These are phyloP conservation scores for Leccinum griseonigrum DNA, from an alignment of 1,284 basidiomycete species.

Conservation along the genomic window DNA sequence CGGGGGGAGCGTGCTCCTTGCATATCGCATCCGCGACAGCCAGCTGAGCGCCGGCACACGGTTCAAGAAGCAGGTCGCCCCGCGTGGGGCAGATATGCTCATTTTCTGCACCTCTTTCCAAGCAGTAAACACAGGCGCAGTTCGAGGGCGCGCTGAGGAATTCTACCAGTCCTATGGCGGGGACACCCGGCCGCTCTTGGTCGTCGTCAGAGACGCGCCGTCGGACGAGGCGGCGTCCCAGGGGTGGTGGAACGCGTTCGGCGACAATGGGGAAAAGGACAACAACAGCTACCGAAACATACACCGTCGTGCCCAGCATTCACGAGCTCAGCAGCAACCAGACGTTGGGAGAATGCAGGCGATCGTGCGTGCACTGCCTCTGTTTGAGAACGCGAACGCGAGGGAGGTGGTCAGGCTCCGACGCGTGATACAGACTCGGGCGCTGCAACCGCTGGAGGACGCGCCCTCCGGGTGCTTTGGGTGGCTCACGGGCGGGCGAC, in stretches of 20 bases:
- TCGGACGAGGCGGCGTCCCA: conserved; percentile 20
- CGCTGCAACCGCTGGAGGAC: conserved; percentile 25
- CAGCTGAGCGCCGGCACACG: conserved; percentile 21
- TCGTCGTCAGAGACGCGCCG: conserved; percentile 24
- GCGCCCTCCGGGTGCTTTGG: conserved; percentile 21
- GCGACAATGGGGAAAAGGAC: background rate
- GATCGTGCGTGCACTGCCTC: conserved; percentile 25
- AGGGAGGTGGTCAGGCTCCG: conserved; percentile 8
- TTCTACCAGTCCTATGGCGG: conserved; percentile 27
- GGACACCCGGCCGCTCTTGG: conserved; percentile 26
- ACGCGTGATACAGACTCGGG: conserved; percentile 21
- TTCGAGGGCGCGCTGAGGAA: conserved; percentile 15
- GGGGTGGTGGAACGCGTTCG: conserved; percentile 25
- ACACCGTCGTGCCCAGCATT: background rate
- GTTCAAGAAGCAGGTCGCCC: conserved; percentile 26
- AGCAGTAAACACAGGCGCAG: background rate
- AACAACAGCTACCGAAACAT: too few species aligned
- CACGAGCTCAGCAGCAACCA: background rate
- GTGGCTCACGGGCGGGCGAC: conserved; percentile 16
- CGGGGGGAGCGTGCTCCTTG: conserved; percentile 16
- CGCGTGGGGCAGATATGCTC: conserved; percentile 28
- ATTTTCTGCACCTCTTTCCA: conserved; percentile 23
- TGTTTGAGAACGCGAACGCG: background rate
- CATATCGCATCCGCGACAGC: conserved; percentile 22
- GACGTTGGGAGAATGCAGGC: conserved; percentile 14